Evolutionary conservation across 2,329 filamentous ascomycete species (phyloP), one percentile per base, ranked within the genome.

Genomic region (Penicillium nordicum): DNA sequence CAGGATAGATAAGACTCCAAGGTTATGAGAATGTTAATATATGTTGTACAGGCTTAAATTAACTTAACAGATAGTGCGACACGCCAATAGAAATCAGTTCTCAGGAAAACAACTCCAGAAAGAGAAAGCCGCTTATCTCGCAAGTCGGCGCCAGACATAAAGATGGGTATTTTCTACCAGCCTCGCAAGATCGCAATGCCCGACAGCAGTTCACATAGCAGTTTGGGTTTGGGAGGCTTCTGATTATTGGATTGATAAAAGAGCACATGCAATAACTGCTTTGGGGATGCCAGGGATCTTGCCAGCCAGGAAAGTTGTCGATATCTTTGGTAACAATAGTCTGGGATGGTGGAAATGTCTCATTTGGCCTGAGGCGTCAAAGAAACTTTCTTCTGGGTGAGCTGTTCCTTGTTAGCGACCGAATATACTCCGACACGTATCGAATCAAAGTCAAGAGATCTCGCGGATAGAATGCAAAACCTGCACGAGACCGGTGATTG

Each of bases 311-410:
- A 14, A 32, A 29, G 3, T 21, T 16, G 21, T 48, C 16, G 16
- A 21, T 18, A 7, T 27, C n/a, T 34, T 41, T 10, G 5, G 36
- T 48, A 34, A 37, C 4, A 12, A 42, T 30, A 4, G 12, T 18
- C 29, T 5, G 5, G 10, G n/a, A 7, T 16, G 7, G 9, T 12
- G 9, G 14, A 7, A 2, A 16, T 41, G 21, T 36, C 30, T 45
- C 30, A 41, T 42, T 46, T 25, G 11, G 43, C 12, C 18, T 32
- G 23, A 34, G 44, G 41, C 1, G 49, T 44, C 30, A 29, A 27
- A 12, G 53, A 53, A 16, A 18, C n/a, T 41, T 57, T 57, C 32
- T 54, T 57, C 38, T 57, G 55, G 32, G 55, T 49, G 21, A 57
- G 49, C 55, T 57, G 27, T 34, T 18, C 21, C 9, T 44, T 25